Evolutionary conservation across 306 rosid species (phyloP), one percentile per base, ranked within the genome.

Genomic region (Neltuma alba): DNA sequence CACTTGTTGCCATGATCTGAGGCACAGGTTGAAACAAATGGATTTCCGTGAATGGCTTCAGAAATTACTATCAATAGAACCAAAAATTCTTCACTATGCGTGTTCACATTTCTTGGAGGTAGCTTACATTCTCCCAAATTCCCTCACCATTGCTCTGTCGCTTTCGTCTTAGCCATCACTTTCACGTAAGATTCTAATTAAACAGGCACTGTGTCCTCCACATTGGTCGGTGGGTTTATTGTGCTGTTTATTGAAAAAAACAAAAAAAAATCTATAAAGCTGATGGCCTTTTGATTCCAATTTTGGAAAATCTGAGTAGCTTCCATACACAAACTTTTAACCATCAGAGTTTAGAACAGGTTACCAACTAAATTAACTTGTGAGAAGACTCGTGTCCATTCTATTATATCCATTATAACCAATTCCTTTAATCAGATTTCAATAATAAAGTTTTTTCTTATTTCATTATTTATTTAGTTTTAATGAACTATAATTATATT

Each of bases 241-340:
- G 21, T 5, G n/a, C 31, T 5, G n/a, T 52, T 33, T 52, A 8
- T 18, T 34, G n/a, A n/a, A n/a, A 28, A 52, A 83, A 80, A 50
- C 80, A 76, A 48, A 71, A 76, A 47, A 76, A 83, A 41, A 80
- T 86, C 81, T 79, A 72, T 0, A 76, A 76, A 80, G 82, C 58
- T 42, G 63, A 30, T 61, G 70, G n/a, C 42, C 69, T 15, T 68
- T 55, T 21, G 21, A 48, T 76, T 62, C 78, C 82, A 50, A 47
- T 58, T 79, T 72, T 66, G 85, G 83, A 77, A 72, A 50, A 76
- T 69, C 62, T 55, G 72, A 40, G 77, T n/a, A 57, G 48, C 44
- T 31, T 16, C 74, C 21, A 42, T 6, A 25, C n/a, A 13, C 73
- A 38, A 23, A 8, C 50, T 38, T n/a, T n/a, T 38, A 37, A 38